These are phyloP conservation scores for Xylariaceae sp. DNA, from an alignment of 2,329 filamentous ascomycete genomes.

Conservation along the genomic window DNA sequence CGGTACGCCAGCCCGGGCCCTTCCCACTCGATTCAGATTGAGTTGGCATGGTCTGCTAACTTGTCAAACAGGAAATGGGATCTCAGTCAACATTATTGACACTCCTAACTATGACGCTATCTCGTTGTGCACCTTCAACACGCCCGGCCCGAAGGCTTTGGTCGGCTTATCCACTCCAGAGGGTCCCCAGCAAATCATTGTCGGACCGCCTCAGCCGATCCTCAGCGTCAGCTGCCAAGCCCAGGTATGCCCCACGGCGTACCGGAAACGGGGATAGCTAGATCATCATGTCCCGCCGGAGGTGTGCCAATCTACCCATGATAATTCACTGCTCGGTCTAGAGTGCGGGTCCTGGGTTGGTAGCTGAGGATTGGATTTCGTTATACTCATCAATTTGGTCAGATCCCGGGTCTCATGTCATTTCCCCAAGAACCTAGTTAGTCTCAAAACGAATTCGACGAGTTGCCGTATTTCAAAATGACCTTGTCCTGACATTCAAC, in stretches of 20 bases:
- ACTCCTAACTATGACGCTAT: constrained; percentile 53
- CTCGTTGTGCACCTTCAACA: constrained; percentile 53
- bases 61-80: constrained; percentile 44
- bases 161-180: constrained; percentile 39
- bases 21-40: neutral
- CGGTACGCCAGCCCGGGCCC: constrained; percentile 42
- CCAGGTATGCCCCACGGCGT: constrained; percentile 38
- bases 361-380: too few relatives aligned
- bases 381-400: too few relatives aligned
- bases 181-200: constrained; percentile 49
- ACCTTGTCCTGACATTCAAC: too few relatives aligned
- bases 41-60: constrained; percentile 1
- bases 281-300: too few relatives aligned
- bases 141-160: constrained; percentile 43
- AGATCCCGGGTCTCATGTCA: too few relatives aligned
- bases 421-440: too few relatives aligned
- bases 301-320: neutral
- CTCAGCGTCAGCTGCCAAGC: constrained; percentile 51
- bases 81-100: constrained; percentile 50
- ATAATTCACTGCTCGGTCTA: too few relatives aligned
- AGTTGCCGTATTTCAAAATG: too few relatives aligned
- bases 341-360: too few relatives aligned
- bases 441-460: too few relatives aligned
- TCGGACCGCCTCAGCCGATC: constrained; percentile 54
- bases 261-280: too few relatives aligned